Base-by-base conservation (phyloP, 2,329 filamentous ascomycete genomes). In the Nothophoma quercina region DNA sequence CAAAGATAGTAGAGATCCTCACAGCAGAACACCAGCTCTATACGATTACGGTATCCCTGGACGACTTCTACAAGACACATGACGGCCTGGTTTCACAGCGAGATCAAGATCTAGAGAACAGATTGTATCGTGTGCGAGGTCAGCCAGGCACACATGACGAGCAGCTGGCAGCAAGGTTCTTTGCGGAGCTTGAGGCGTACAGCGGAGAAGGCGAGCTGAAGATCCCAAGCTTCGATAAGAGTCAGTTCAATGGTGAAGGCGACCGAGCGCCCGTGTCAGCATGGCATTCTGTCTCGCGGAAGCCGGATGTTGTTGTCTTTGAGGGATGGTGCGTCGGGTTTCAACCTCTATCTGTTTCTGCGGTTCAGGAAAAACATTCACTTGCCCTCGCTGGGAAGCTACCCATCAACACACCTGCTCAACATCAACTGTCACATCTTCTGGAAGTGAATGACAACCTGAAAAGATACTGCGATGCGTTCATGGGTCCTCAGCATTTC, bases 311-410 rank as follows among this genome's bases (percentile, higher is more conserved):
- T 6, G 82, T 96, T 18, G 84, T 96, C 43, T 87, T 96, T 58
- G 92, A 97, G 73, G 92, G 93, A 15, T 96, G 92, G 93, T 95
- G 89, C 72, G 86, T 96, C 10, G 93, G 91, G 2, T 96, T 96
- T 76, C 85, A 87, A 5, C 74, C 88, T 0, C 73, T 93, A 10
- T 64, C 76, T n/a, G 79, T 82, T 5, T 71, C 84, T 4, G 79
- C 81, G 22, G 71, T 85, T 3, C 80, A 80, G 62, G 77, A 79
- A 68, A 83, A 81, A 55, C 84, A 84, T 72, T 75, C 78, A 41
- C 72, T 84, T 71, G 70, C 84, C 71, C 26, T 79, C 81, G 35
- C 83, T 72, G 40, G 79, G 80, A 47, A 76, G 72, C 63, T 64
- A 12, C 35, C 62, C 0, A 32, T 69, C 29, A 85, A 71, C 59